Conservation (phyloP, 106 monocot species). For the Dendrobium officinale region DNA sequence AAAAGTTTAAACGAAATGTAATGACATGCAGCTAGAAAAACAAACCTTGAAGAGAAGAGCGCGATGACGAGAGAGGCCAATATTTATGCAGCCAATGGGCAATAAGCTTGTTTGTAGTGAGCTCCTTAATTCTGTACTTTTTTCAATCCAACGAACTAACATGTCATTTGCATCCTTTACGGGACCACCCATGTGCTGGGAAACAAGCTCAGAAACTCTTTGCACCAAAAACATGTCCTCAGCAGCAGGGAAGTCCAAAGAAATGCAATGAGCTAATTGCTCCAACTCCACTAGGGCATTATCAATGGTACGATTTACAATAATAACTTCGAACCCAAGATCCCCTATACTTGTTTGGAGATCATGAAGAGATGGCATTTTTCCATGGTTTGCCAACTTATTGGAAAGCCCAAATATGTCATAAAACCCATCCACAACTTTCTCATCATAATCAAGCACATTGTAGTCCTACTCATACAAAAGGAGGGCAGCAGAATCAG, state of each 20-base stretch:
- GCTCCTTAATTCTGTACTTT: constrained; percentile 65
- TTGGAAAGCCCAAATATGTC: constrained; percentile 66
- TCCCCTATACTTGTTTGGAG: constrained; percentile 84
- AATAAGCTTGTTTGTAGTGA: constrained; percentile 79
- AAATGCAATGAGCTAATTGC: constrained; percentile 82
- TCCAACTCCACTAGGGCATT: constrained; percentile 69
- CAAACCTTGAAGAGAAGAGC: constrained; percentile 95
- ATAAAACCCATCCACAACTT: constrained; percentile 89
- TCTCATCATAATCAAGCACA: constrained; percentile 86
- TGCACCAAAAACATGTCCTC: constrained; percentile 59
- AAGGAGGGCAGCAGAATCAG: background rate
- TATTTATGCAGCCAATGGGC: constrained; percentile 78
- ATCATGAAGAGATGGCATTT: constrained; percentile 74
- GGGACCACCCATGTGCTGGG: constrained; percentile 89
- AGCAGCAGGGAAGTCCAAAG: constrained; percentile 45
- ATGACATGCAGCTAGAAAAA: background rate
- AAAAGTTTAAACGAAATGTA: background rate
- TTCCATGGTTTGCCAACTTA: constrained; percentile 33
- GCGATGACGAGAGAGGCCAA: constrained; percentile 87
- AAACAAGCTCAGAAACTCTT: constrained; percentile 86
- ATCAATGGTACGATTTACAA: constrained; percentile 77
- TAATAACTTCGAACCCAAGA: constrained; percentile 94
- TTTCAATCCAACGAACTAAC: constrained; percentile 73
- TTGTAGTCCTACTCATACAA: constrained; percentile 70
- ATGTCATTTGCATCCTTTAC: constrained; percentile 82